Evolutionary conservation across 495 filamentous ascomycete genomes (phyloP), one percentile per base, ranked within the genome.

Genomic region (Lasiosphaeriaceae sp.): DNA sequence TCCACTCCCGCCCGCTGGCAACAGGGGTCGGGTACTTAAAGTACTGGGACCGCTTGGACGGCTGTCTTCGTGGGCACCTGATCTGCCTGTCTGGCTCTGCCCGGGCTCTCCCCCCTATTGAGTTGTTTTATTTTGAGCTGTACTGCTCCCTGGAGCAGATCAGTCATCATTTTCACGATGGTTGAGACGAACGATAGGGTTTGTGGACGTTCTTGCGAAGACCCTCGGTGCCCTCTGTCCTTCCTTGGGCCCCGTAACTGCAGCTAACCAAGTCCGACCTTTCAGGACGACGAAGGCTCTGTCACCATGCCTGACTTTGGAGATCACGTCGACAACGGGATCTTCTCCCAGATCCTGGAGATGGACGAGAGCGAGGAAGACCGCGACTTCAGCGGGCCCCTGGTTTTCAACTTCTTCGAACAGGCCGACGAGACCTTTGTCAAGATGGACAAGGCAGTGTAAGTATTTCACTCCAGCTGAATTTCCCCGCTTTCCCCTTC

Each of bases 281-380:
- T 12, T 24, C 50, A 68, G 65, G 56, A 68, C 58, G 52, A 63
- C 54, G 58, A 63, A 50, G 44, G 24, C 41, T 34, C 17, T 35
- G 41, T 52, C 61, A 62, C 22, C 41, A 72, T 71, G 67, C 57
- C 72, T 43, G 74, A 81, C 39, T 71, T 81, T 14, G 82, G 82
- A 45, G 90, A 95, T 58, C 77, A 77, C 61, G 86, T 98, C 67
- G 94, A 98, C 68, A 69, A 73, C 22, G 64, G 70, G 49, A 94
- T 90, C 55, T 98, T 98, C 58, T 86, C 89, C 56, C 94, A 98
- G 73, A 96, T 98, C 70, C 83, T 97, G 44, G 92, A 96, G 73
- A 96, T 96, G 92, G 92, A 96, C 67, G 92, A 96, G 44, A 87
- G 89, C 56, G 86, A 87, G 48, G 85, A 86, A 4, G 87, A 90